Conservation (phyloP, 345 rosid species). For the Salix arbutifolia region DNA sequence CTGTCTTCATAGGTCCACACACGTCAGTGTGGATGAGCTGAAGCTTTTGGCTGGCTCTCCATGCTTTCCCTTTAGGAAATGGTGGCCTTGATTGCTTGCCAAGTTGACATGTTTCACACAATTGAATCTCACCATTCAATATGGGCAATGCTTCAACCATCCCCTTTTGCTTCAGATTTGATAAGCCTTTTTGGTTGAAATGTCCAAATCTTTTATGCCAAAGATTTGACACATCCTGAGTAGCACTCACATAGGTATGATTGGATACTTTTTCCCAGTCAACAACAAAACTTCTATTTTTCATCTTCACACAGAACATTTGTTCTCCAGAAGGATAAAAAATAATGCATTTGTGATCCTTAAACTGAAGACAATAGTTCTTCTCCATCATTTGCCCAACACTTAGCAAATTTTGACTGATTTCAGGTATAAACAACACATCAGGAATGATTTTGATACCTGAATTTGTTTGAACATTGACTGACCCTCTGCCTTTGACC, state of each 20-base stretch:
- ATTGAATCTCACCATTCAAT: not conserved
- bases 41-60: slow-evolving; percentile 3
- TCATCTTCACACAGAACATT: too few species aligned
- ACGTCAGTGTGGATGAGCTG: slow-evolving; percentile 3
- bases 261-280: too few species aligned
- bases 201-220: not conserved
- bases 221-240: too few species aligned
- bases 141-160: not conserved
- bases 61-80: not conserved
- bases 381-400: too few species aligned
- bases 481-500: not conserved
- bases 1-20: too few species aligned
- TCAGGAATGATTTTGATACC: not conserved
- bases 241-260: too few species aligned
- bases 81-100: not conserved
- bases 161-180: not conserved
- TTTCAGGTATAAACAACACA: not conserved
- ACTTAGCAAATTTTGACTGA: too few species aligned
- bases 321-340: too few species aligned
- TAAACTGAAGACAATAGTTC: too few species aligned
- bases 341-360: too few species aligned
- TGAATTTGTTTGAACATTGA: not conserved
- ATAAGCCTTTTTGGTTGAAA: not conserved
- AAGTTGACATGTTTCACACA: not conserved
- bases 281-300: too few species aligned